Evolutionary conservation across 306 rosid genomes (phyloP), one percentile per base, ranked within the genome.

Genomic region (Oemleria cerasiformis): DNA sequence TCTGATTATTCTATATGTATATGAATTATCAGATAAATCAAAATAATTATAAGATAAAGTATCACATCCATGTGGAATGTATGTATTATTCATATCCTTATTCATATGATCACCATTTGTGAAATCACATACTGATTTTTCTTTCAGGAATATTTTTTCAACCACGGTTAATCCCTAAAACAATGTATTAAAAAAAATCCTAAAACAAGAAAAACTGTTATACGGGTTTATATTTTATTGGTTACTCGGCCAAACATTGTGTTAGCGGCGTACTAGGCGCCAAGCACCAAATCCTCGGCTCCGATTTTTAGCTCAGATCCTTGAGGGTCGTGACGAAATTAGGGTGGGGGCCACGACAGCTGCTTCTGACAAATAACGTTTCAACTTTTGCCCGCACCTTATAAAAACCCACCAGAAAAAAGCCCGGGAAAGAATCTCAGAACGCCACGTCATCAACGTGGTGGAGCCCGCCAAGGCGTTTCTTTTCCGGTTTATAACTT

Each of bases 301-400:
- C 36, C 74, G 61, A 67, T 50, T 39, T 21, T 23, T 23, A 8
- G 53, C 19, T 11, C 25, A 23, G 78, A n/a, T 5, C 57, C 19
- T 59, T 56, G 71, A 17, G 49, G 8, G 4, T 58, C 41, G 71
- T 59, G 76, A 50, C 25, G 56, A 30, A 19, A 39, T 7, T 40
- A 7, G 19, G 9, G 80, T 60, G 77, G 80, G 80, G 21, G 25
- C 83, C 64, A 30, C 61, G 77, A 75, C 80, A 76, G 81, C 75
- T 67, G 12, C 57, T 34, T 66, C 84, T 71, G 81, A 80, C 81
- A 67, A 53, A 45, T 65, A 72, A 54, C 78, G 67, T 65, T 75
- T 62, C 72, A 10, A 34, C 44, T 54, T 73, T 67, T 50, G 10
- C 71, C 15, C 34, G 2, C 42, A 12, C 13, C 6, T 16, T 4